Evolutionary conservation across 345 rosid genomes (phyloP), one percentile per base, ranked within the genome.

Genomic region (Euphorbia tirucalli): DNA sequence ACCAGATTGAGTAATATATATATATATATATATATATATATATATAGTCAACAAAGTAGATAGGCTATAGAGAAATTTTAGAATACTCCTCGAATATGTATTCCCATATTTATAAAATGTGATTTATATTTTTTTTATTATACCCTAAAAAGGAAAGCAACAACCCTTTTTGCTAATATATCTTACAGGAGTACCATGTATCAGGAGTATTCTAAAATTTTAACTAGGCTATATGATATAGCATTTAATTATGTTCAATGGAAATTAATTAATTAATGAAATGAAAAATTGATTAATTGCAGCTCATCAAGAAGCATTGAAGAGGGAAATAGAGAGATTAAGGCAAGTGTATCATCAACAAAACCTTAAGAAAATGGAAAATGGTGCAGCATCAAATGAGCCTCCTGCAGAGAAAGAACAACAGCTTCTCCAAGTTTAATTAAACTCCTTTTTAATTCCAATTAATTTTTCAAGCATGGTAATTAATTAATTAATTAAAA

Each of bases 261-360:
- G n/a, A 21, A 55, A 55, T 55, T 58, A 5, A 30, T 31, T 50
- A 7, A 19, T 44, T 22, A 24, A 24, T n/a, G n/a, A n/a, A n/a
- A n/a, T n/a, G n/a, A n/a, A n/a, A n/a, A n/a, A n/a, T 46, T 3
- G 25, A 25, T 37, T 22, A 8, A 49, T 35, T 73, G 75, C 78
- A 78, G 82, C 82, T 60, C 82, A 78, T 59, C 78, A 78, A 58
- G 82, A 74, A 59, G 82, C 82, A 52, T 56, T 78, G 69, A 78
- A 74, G 75, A 78, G 78, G 60, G 82, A 78, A 46, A 78, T 78
- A 70, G 78, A 78, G 69, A 74, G 82, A 61, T 50, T 78, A 28
- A 78, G 82, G 52, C 78, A 74, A 61, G 78, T 78, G 1, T 78
- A 78, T 60, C 78, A 74, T 2, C 78, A 66, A 59, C 78, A 78